Evolutionary conservation across 306 rosid genomes (phyloP), one percentile per base, ranked within the genome.

Genomic region (Fragaria vesca): DNA sequence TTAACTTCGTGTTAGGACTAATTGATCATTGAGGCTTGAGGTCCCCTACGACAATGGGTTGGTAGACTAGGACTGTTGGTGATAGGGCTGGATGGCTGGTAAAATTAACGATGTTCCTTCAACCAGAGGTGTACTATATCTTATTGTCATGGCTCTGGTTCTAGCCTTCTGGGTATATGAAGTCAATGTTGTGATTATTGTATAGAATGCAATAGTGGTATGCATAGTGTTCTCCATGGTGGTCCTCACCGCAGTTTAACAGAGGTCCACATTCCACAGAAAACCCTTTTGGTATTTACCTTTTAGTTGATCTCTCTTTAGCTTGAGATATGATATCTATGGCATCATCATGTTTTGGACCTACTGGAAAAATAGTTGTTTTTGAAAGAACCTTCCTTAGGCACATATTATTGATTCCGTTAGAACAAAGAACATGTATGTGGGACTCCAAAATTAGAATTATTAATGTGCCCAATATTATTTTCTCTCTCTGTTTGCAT

Each of bases 141-240:
- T 69, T 70, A 48, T 81, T 58, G 68, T 69, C 72, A 51, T 60
- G 69, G 63, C 78, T 36, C 51, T 77, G 73, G 54, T 62, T 32
- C 69, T 63, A 34, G 21, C 26, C 71, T 82, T 65, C 20, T 55
- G 54, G 77, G 43, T 50, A 69, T 73, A 24, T 74, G 12, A 16
- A 63, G 80, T 85, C 75, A 50, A n/a, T 40, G 10, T 38, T 80
- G 71, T 66, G 69, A 80, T 80, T 48, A 78, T 79, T 88, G 78
- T 50, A 52, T 67, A 63, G 60, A 71, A 60, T 72, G 51, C 61
- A 79, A 62, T 68, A 38, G 63, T 28, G 71, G 57, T 18, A 26
- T 45, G 50, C 71, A 46, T 28, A 15, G 57, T 40, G 21, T 57
- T 75, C 30, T 63, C 47, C 10, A 21, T 60, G 76, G 74, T 76